Evolutionary conservation across 106 monocot species (phyloP).

Genomic region (Acorus calamus): DNA sequence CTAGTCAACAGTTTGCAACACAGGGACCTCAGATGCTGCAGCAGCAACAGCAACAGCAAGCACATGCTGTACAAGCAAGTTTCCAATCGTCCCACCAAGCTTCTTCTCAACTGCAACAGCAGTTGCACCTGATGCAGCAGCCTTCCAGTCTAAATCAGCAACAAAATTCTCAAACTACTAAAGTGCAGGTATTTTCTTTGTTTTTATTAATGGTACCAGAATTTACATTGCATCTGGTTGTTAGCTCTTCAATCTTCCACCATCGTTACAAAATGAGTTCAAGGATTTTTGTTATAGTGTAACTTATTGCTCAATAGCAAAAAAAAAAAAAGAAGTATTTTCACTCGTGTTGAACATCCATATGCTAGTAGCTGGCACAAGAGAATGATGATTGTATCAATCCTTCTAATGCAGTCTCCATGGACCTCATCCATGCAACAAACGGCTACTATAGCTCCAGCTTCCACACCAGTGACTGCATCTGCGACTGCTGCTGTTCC

Average conservation of each 20-base stretch:
- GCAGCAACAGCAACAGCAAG: conserved; percentile 75
- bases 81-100: conserved; percentile 84
- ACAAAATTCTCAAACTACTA: conserved; percentile 36
- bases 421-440: conserved; percentile 30
- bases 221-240: too few species aligned
- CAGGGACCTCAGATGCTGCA: conserved; percentile 52
- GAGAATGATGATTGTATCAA: too few species aligned
- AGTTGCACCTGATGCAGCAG: conserved; percentile 67
- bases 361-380: too few species aligned
- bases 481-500: conserved; percentile 21
- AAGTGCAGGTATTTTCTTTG: conserved; percentile 54
- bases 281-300: too few species aligned
- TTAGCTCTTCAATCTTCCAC: too few species aligned
- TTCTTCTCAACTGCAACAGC: conserved; percentile 75
- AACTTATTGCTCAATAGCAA: too few species aligned
- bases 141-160: conserved; percentile 53
- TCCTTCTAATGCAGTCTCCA: conserved; percentile 16
- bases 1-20: conserved; percentile 52
- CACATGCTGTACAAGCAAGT: conserved; percentile 70
- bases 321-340: too few species aligned
- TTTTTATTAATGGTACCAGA: too few species aligned
- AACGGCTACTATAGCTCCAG: conserved; percentile 23
- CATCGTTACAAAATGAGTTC: too few species aligned
- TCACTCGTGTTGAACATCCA: too few species aligned
- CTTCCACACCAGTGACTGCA: conserved; percentile 29